A percentile compares a stretch with the other conserved stretches of the same genome.
phyloP scores from a whole-genome alignment of 345 rosid genomes.

The Citrus reticulata region DNA sequence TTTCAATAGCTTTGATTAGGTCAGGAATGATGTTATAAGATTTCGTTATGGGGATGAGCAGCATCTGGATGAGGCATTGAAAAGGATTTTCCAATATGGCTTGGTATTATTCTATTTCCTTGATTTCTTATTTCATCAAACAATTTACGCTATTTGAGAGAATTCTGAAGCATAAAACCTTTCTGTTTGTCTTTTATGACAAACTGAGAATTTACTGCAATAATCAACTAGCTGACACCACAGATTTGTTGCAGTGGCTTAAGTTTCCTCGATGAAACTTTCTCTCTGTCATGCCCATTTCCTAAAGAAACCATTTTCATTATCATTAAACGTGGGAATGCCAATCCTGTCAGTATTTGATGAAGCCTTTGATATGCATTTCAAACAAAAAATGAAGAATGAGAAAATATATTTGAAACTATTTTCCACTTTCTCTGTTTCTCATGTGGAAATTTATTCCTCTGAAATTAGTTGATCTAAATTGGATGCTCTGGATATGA shows the following conservation, averaged over 20 bases:
- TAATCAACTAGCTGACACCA: not conserved
- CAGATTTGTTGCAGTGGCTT: not conserved
- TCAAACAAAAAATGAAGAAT: not conserved
- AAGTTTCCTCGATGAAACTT: not conserved
- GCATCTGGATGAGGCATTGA: slow-evolving; percentile 89
- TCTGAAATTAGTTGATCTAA: not conserved
- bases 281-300: not conserved
- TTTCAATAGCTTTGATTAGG: slow-evolving; percentile 41
- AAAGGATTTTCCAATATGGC: slow-evolving; percentile 88
- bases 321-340: not conserved
- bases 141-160: not conserved
- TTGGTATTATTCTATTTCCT: slow-evolving; percentile 45
- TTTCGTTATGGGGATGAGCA: slow-evolving; percentile 96
- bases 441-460: not conserved
- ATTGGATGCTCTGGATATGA: not conserved
- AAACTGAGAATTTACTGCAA: not conserved
- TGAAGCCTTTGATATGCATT: not conserved
- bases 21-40: slow-evolving; percentile 82
- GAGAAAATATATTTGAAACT: not conserved
- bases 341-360: not conserved
- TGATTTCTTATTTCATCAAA: not conserved
- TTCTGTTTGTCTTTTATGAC: not conserved
- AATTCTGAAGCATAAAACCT: not conserved
- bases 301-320: not conserved
- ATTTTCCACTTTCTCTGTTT: not conserved